phyloP scores from a whole-genome alignment of 768 basidiomycete genomes.

The Cyclocybe aegerita region DNA sequence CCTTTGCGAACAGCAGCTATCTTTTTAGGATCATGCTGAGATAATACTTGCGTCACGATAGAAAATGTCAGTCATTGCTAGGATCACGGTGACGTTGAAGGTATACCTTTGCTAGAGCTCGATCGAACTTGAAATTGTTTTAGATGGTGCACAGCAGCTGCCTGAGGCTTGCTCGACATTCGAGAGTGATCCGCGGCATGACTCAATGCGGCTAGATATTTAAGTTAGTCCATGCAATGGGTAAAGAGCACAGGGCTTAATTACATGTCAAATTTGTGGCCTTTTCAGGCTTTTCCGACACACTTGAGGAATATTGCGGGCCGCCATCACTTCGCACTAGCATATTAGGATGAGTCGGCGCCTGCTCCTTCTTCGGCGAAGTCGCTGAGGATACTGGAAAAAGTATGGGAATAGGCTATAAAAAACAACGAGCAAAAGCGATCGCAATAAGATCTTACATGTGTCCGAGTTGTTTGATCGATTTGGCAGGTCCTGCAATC shows the following conservation, averaged over 20 bases:
- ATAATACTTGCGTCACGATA: conserved; percentile 7
- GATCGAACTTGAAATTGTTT: conserved; percentile 10
- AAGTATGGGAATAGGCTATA: conserved; percentile 3
- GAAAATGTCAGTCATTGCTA: conserved; percentile 7
- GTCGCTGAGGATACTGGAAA: conserved; percentile 4
- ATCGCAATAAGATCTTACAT: conserved; percentile 7
- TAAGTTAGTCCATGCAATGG: conserved; percentile 7
- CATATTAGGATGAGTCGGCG: conserved; percentile 2
- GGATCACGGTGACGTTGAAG: conserved; percentile 8
- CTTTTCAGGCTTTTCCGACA: conserved; percentile 2
- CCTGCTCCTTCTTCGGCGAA: conserved; percentile 1
- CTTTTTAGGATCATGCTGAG: conserved; percentile 6
- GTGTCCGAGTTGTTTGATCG: conserved; percentile 4
- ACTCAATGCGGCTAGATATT: conserved; percentile 5
- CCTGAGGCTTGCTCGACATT: conserved; percentile 8
- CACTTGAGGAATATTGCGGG: conserved; percentile 2
- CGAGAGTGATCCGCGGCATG: conserved; percentile 4
- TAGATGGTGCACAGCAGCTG: conserved; percentile 5
- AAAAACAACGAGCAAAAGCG: conserved; percentile 1
- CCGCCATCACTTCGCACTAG: conserved; percentile 1
- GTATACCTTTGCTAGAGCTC: conserved; percentile 10
- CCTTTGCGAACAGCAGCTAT: conserved; percentile 10
- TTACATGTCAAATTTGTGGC: conserved; percentile 6
- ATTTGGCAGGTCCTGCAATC: conserved; percentile 1
- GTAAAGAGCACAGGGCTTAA: conserved; percentile 3